phyloP scores from a whole-genome alignment of 2,329 filamentous ascomycete genomes.

The Epichloe brachyelytri region DNA sequence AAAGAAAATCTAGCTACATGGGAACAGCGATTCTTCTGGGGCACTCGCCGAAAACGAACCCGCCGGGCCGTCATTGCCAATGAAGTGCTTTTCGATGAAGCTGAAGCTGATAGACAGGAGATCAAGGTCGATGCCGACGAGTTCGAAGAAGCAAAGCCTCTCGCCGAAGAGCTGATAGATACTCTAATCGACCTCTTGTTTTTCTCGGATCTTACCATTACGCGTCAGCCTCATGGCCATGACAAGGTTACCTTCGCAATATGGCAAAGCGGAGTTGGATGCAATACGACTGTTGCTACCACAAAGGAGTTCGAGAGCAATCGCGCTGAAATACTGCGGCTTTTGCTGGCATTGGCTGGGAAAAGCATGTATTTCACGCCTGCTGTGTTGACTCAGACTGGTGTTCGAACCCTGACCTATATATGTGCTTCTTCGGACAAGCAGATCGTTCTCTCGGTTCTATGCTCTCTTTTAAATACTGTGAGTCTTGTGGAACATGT shows the following conservation, averaged over 20 bases:
- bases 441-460: constrained; percentile 74
- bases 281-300: constrained; percentile 75
- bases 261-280: constrained; percentile 96
- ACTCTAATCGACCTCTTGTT: constrained; percentile 82
- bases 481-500: constrained; percentile 35
- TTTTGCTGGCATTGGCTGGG: constrained; percentile 75
- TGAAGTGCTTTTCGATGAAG: constrained; percentile 78
- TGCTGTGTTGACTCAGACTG: constrained; percentile 64
- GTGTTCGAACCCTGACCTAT: constrained; percentile 76
- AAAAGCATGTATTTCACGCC: constrained; percentile 90
- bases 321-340: constrained; percentile 73
- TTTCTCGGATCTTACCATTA: constrained; percentile 79
- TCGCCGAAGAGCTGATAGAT: constrained; percentile 88
- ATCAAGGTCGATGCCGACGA: constrained; percentile 39
- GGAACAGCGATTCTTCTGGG: constrained; percentile 94
- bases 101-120: constrained; percentile 40
- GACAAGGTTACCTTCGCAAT: constrained; percentile 84
- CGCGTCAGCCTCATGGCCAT: constrained; percentile 55
- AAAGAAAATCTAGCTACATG: constrained; percentile 68
- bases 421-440: constrained; percentile 81
- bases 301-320: constrained; percentile 91
- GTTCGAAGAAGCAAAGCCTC: constrained; percentile 70
- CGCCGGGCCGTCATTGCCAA: constrained; percentile 51
- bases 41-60: constrained; percentile 56
- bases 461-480: constrained; percentile 91